phyloP scores from a whole-genome alignment of 805 yeast genomes.

The Wickerhamiella qilinensis region DNA sequence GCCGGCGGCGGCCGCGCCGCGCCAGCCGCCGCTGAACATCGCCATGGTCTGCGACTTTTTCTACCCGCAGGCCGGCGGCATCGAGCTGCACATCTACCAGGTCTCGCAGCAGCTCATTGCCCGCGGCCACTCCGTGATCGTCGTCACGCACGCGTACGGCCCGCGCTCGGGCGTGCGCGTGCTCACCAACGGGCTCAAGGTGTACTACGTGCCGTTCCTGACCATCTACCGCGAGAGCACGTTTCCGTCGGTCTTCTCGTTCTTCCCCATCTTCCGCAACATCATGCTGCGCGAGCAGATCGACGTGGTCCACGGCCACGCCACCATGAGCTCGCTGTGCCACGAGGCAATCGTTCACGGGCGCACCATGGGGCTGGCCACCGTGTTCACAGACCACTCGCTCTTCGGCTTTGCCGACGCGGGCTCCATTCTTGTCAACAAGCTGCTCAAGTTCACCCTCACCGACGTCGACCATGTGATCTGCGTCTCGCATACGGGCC shows the following conservation, averaged over 20 bases:
- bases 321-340: conserved; percentile 69
- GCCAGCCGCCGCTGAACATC: too few species aligned
- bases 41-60: conserved; percentile 89
- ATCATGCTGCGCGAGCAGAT: conserved; percentile 74
- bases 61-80: conserved; percentile 98
- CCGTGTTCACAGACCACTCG: conserved; percentile 93
- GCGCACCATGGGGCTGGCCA: conserved; percentile 76
- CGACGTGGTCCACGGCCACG: conserved; percentile 91
- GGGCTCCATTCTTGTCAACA: conserved; percentile 72
- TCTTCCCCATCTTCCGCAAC: conserved; percentile 72
- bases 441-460: conserved; percentile 63
- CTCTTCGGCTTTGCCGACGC: conserved; percentile 85
- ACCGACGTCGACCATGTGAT: conserved; percentile 84
- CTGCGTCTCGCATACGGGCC: conserved; percentile 94
- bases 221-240: conserved; percentile 73
- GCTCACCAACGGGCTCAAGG: conserved; percentile 80
- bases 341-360: conserved; percentile 90
- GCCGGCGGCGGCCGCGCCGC: background rate
- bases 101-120: conserved; percentile 60
- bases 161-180: conserved; percentile 68
- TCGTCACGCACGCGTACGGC: conserved; percentile 80
- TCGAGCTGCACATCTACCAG: conserved; percentile 88
- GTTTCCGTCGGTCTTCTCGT: conserved; percentile 76
- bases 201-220: conserved; percentile 73
- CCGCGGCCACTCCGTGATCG: conserved; percentile 70